phyloP scores from a whole-genome alignment of 345 rosid genomes.

The Triadica sebifera region DNA sequence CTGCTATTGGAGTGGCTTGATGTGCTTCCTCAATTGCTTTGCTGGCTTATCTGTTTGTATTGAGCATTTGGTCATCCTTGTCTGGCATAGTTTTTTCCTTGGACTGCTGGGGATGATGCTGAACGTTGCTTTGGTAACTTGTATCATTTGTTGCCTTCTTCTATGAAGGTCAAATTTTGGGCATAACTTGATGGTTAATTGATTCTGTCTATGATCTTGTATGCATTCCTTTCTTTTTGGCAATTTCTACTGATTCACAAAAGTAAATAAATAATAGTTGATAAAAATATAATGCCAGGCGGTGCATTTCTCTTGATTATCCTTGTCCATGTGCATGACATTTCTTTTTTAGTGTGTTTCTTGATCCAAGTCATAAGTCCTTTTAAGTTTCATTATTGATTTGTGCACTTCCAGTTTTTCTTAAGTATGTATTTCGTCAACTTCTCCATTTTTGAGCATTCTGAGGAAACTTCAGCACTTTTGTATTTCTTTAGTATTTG shows the following conservation, averaged over 20 bases:
- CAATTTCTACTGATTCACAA: not conserved
- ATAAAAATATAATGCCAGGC: not conserved
- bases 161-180: not conserved
- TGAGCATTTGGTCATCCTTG: not conserved
- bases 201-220: not conserved
- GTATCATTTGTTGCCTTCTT: not conserved
- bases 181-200: not conserved
- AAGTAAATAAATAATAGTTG: not conserved
- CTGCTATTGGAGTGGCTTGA: not conserved
- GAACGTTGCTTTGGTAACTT: not conserved
- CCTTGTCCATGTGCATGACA: not conserved
- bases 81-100: not conserved
- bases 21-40: not conserved
- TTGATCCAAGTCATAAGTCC: not conserved
- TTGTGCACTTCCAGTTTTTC: not conserved
- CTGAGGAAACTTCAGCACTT: not conserved
- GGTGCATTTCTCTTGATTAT: not conserved
- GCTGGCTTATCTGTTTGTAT: not conserved
- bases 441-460: conserved; percentile 6
- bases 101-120: not conserved
- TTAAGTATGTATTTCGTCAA: not conserved
- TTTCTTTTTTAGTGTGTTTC: not conserved
- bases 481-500: not conserved
- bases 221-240: not conserved
- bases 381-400: not conserved